A percentile compares a stretch with the other conserved stretches of the same genome.
phyloP scores from a whole-genome alignment of 768 basidiomycete genomes.

The Serendipita indica region DNA sequence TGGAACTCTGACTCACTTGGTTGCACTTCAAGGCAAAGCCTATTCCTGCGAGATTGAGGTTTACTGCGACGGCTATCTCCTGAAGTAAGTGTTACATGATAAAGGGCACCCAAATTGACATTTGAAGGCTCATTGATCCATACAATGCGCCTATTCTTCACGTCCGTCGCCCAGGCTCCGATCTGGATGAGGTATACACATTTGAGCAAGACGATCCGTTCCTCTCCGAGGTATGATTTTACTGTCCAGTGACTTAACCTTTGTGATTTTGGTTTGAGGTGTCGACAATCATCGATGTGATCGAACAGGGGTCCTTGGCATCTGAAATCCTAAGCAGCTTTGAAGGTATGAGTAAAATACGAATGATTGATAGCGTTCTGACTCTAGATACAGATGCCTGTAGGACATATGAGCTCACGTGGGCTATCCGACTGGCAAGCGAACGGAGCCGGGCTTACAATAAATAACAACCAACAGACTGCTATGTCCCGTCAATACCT shows the following conservation, averaged over 20 bases:
- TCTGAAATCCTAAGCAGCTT: slow-evolving; percentile 69
- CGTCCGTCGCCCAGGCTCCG: slow-evolving; percentile 71
- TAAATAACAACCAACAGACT: neutral
- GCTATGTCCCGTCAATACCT: no score
- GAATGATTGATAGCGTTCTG: slow-evolving; percentile 5
- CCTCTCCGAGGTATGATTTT: slow-evolving; percentile 51
- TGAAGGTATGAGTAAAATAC: slow-evolving; percentile 41
- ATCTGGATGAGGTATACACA: slow-evolving; percentile 49
- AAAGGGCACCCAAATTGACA: neutral
- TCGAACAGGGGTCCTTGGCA: slow-evolving; percentile 71
- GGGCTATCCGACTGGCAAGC: slow-evolving; percentile 76
- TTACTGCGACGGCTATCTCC: slow-evolving; percentile 81
- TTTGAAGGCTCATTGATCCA: slow-evolving; percentile 60
- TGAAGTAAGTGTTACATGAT: slow-evolving; percentile 33
- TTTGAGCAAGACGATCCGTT: slow-evolving; percentile 83
- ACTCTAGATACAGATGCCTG: slow-evolving; percentile 70
- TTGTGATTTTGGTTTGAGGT: slow-evolving; percentile 25
- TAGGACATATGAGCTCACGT: slow-evolving; percentile 80
- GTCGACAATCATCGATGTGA: slow-evolving; percentile 81
- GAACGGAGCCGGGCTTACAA: slow-evolving; percentile 25
- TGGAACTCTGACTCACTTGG: slow-evolving; percentile 79
- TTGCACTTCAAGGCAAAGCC: slow-evolving; percentile 79
- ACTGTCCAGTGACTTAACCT: neutral
- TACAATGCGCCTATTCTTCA: slow-evolving; percentile 84
- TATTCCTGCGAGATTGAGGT: slow-evolving; percentile 94